Percentiles rank a stretch among this genome's conserved stretches.
Evolutionary conservation across 106 monocot species (phyloP).

Genomic region (Platanthera guangdongensis): DNA sequence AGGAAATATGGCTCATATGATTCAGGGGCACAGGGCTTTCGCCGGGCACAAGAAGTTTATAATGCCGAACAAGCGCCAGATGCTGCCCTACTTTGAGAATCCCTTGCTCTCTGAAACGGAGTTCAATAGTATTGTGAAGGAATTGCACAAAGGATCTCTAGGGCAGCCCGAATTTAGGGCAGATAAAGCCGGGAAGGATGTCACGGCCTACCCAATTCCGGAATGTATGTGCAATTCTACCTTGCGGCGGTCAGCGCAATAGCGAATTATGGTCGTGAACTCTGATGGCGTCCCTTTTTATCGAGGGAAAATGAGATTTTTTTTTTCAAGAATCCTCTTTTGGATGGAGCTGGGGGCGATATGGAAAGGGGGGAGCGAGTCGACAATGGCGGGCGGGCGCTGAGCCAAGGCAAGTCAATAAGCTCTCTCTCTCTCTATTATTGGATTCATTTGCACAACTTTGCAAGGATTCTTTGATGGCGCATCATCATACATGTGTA

Average conservation of each 20-base stretch:
- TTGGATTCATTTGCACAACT: too few species aligned
- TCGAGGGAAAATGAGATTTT: neutral
- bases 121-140: constrained; percentile 61
- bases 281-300: neutral
- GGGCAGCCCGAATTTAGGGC: constrained; percentile 63
- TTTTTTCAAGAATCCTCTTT: neutral
- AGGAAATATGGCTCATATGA: constrained; percentile 81
- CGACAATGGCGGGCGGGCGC: too few species aligned
- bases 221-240: constrained; percentile 87
- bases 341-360: neutral
- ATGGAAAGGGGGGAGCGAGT: too few species aligned
- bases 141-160: constrained; percentile 53
- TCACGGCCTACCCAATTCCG: constrained; percentile 67
- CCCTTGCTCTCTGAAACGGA: constrained; percentile 39
- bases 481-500: too few species aligned
- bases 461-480: too few species aligned
- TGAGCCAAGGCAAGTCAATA: too few species aligned
- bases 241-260: constrained; percentile 1
- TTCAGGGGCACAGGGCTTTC: constrained; percentile 69
- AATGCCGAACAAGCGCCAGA: constrained; percentile 85
- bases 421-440: too few species aligned
- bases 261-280: neutral
- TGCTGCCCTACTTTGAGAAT: constrained; percentile 71
- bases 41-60: constrained; percentile 74
- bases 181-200: constrained; percentile 44